These are phyloP conservation scores for Gilbertella persicaria DNA, from an alignment of 371 early-diverging fungal species.

Conservation along the genomic window DNA sequence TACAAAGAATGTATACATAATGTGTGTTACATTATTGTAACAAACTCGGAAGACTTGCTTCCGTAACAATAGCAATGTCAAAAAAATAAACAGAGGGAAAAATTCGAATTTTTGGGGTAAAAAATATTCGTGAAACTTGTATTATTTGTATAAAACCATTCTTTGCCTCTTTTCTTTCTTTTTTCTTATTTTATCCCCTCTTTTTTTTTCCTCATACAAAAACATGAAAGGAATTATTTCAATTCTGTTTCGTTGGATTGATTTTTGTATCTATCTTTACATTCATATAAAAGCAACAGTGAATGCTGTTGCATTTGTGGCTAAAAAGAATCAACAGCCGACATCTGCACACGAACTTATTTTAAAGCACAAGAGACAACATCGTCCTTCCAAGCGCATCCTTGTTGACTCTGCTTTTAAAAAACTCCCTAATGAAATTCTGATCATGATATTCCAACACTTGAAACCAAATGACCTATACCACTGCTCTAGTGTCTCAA, in stretches of 20 bases:
- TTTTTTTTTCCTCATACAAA: not conserved
- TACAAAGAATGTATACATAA: not conserved
- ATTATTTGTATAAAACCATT: not conserved
- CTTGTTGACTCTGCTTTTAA: not conserved
- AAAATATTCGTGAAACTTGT: conserved; percentile 14
- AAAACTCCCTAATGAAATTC: conserved; percentile 32
- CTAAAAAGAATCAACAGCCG: conserved; percentile 2
- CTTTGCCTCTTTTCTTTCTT: not conserved
- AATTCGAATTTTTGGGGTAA: conserved; percentile 14
- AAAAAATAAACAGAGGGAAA: conserved; percentile 6
- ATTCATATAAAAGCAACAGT: conserved; percentile 21
- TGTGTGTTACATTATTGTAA: conserved; percentile 15
- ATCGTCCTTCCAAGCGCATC: not conserved
- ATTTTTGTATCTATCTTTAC: conserved; percentile 10
- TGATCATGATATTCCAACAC: conserved; percentile 30
- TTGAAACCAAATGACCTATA: conserved; percentile 19
- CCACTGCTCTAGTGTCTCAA: conserved; percentile 31
- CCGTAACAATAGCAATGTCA: conserved; percentile 20
- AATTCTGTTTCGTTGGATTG: conserved; percentile 15
- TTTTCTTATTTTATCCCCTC: conserved; percentile 1
- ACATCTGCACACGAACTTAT: conserved; percentile 3
- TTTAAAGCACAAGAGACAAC: not conserved
- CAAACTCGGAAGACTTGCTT: conserved; percentile 11
- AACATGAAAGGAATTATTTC: conserved; percentile 10
- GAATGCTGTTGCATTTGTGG: conserved; percentile 17